phyloP scores from a whole-genome alignment of 306 rosid species.

The Macrotyloma uniflorum region DNA sequence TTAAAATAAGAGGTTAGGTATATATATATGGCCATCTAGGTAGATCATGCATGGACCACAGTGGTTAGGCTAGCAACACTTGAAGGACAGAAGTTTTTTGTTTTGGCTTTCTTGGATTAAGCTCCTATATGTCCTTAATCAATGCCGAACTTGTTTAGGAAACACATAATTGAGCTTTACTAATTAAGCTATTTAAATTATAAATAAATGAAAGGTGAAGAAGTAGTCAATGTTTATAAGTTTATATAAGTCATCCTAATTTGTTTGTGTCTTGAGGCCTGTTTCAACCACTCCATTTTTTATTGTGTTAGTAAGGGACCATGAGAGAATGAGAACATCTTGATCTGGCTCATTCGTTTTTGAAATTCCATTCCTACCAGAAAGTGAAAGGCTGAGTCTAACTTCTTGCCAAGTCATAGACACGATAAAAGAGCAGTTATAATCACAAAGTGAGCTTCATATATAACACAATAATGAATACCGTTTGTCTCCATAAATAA shows the following conservation, averaged over 20 bases:
- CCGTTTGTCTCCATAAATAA: slow-evolving; percentile 11
- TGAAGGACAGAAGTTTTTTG: slow-evolving; percentile 9
- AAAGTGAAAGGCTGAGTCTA: slow-evolving; percentile 40
- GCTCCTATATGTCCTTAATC: slow-evolving; percentile 2
- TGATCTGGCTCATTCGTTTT: slow-evolving; percentile 28
- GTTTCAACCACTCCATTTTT: slow-evolving; percentile 43
- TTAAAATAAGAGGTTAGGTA: background rate
- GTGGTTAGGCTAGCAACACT: background rate
- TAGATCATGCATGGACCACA: background rate
- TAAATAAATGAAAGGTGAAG: slow-evolving; percentile 25
- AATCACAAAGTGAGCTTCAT: slow-evolving; percentile 15
- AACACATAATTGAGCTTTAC: slow-evolving; percentile 10
- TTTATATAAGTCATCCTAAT: slow-evolving; percentile 16
- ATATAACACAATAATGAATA: background rate
- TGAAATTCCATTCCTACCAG: slow-evolving; percentile 19
- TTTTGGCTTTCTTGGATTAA: slow-evolving; percentile 32
- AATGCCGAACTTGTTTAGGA: background rate
- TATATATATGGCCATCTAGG: background rate
- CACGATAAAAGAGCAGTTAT: slow-evolving; percentile 17
- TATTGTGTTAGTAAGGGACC: background rate
- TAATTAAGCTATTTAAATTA: slow-evolving; percentile 15
- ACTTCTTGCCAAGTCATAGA: slow-evolving; percentile 48
- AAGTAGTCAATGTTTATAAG: slow-evolving; percentile 45
- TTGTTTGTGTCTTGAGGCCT: slow-evolving; percentile 31
- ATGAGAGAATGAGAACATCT: background rate